These are phyloP conservation scores for Kodamaea jinghongensis DNA, from an alignment of 805 yeast species.

Conservation along the genomic window DNA sequence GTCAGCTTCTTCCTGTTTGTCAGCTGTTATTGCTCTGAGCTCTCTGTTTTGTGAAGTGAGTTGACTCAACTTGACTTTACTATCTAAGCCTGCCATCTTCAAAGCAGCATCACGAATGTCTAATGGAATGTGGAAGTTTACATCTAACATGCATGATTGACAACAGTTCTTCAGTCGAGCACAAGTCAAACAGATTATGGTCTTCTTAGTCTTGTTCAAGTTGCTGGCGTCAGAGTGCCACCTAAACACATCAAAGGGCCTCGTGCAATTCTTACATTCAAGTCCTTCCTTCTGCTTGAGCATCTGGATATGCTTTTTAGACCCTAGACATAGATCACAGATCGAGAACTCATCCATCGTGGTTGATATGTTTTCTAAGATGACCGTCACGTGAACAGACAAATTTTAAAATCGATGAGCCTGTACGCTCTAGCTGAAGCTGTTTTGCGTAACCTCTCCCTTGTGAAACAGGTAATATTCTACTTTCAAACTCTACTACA, in stretches of 20 bases:
- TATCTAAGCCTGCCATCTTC: conserved; percentile 58
- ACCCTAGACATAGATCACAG: conserved; percentile 73
- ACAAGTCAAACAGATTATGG: conserved; percentile 77
- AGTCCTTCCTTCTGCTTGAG: conserved; percentile 66
- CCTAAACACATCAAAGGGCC: conserved; percentile 77
- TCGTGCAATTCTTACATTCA: conserved; percentile 82
- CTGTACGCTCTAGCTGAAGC: no score
- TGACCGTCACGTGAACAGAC: no score
- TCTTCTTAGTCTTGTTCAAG: conserved; percentile 48
- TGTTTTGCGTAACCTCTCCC: no score
- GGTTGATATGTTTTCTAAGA: no score
- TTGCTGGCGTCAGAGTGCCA: conserved; percentile 57
- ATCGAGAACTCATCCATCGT: conserved; percentile 45
- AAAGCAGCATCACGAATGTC: conserved; percentile 77
- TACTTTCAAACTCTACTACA: no score
- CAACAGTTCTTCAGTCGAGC: conserved; percentile 79
- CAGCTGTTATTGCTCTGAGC: conserved; percentile 40
- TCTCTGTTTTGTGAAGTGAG: conserved; percentile 27
- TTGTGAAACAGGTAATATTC: no score
- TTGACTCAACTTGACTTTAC: conserved; percentile 15
- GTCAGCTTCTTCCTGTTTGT: conserved; percentile 52
- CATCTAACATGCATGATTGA: conserved; percentile 82
- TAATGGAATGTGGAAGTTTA: conserved; percentile 77
- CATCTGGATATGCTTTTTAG: conserved; percentile 65
- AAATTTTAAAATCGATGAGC: no score